Evolutionary conservation across 2,329 filamentous ascomycete genomes (phyloP).

Genomic region (Colletotrichum cordylinicola): DNA sequence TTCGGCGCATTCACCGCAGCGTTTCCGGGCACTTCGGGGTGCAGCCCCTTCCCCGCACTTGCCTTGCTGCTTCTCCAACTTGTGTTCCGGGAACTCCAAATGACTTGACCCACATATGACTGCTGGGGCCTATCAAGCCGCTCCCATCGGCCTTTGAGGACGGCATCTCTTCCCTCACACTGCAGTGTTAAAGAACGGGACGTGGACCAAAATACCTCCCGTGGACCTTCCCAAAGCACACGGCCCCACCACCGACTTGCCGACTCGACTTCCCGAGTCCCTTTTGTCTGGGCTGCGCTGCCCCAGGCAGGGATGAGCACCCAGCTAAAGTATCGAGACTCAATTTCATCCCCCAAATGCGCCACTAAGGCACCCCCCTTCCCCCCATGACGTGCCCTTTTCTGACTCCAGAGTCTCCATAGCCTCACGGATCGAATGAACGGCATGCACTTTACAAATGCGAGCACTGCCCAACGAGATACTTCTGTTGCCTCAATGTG

Average conservation of each 20-base stretch:
- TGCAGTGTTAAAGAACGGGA: not conserved
- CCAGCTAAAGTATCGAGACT: not conserved
- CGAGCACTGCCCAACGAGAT: not conserved
- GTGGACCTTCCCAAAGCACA: not conserved
- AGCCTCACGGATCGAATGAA: not conserved
- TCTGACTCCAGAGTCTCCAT: not conserved
- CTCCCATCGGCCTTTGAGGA: not conserved
- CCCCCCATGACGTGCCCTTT: not conserved
- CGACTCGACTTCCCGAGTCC: constrained; percentile 21
- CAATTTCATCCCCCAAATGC: not conserved
- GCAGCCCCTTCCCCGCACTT: constrained; percentile 16
- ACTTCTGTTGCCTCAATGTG: not conserved
- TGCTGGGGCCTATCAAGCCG: not conserved
- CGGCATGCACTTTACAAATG: not conserved
- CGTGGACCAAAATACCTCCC: not conserved
- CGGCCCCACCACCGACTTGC: constrained; percentile 11
- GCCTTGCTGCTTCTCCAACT: constrained; percentile 7
- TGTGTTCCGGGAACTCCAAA: not conserved
- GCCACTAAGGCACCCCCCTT: not conserved
- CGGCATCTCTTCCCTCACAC: not conserved
- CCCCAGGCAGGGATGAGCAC: constrained; percentile 4
- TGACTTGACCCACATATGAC: not conserved
- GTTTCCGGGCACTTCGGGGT: not conserved
- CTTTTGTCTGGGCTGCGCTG: not conserved
- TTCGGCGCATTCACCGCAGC: not conserved